These are phyloP conservation scores for Colletotrichum incanum DNA, from an alignment of 2,329 filamentous ascomycete genomes.

Conservation along the genomic window DNA sequence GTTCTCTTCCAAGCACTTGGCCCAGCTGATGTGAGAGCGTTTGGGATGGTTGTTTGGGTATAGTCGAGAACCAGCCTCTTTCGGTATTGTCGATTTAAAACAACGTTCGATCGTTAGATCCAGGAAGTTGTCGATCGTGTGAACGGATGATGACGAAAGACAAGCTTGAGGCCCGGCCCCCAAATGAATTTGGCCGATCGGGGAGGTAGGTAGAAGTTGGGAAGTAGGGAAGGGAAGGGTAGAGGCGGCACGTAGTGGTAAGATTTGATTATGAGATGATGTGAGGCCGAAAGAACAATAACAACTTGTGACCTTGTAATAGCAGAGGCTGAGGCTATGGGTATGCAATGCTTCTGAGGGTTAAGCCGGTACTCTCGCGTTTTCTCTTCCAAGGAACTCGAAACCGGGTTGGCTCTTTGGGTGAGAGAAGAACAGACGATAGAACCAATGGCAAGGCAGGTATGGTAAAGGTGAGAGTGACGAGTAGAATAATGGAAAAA, in stretches of 20 bases:
- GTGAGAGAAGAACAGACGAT: not conserved
- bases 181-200: not conserved
- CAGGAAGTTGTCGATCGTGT: not conserved
- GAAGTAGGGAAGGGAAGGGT: not conserved
- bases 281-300: not conserved
- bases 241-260: not conserved
- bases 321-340: not conserved
- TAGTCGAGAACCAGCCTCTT: conserved; percentile 39
- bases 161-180: conserved; percentile 16
- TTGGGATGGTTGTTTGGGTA: not conserved
- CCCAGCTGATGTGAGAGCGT: not conserved
- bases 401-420: not conserved
- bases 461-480: not conserved
- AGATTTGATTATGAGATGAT: not conserved
- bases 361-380: not conserved
- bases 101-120: not conserved
- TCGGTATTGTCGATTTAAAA: not conserved
- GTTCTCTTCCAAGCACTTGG: not conserved
- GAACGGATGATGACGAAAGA: not conserved
- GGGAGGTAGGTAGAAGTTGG: not conserved
- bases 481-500: not conserved
- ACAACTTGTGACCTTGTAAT: not conserved
- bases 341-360: not conserved
- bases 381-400: not conserved
- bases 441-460: not conserved